Percentiles rank a stretch among this genome's conserved stretches.
Evolutionary conservation across 306 rosid species (phyloP).

Genomic region (Arachis hypogaea): DNA sequence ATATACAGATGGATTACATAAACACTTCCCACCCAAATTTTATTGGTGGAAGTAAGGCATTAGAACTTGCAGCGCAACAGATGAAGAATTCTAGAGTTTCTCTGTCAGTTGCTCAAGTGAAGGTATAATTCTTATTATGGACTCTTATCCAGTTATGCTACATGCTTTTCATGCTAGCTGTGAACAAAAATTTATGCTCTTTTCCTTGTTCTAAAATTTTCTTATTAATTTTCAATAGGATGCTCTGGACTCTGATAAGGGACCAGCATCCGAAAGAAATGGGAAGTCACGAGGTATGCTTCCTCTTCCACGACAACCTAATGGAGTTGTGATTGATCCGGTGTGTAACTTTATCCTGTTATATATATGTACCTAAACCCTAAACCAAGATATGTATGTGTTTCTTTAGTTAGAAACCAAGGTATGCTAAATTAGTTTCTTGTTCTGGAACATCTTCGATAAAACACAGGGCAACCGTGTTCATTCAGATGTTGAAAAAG

Average conservation of each 20-base stretch:
- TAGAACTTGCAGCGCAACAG: slow-evolving; percentile 75
- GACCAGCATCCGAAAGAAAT: slow-evolving; percentile 68
- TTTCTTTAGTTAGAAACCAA: slow-evolving; percentile 10
- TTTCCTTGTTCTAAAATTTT: slow-evolving; percentile 4
- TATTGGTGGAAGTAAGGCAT: slow-evolving; percentile 94
- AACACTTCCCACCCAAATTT: slow-evolving; percentile 97
- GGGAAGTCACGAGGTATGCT: slow-evolving; percentile 62
- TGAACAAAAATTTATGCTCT: not conserved
- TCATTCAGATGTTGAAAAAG: slow-evolving; percentile 66
- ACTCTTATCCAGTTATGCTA: slow-evolving; percentile 16
- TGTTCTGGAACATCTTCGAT: slow-evolving; percentile 29
- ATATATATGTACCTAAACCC: too few species aligned
- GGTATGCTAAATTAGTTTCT: slow-evolving; percentile 14
- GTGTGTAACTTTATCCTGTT: slow-evolving; percentile 43
- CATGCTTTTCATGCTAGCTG: slow-evolving; percentile 18
- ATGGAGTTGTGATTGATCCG: slow-evolving; percentile 78
- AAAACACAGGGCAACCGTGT: slow-evolving; percentile 61
- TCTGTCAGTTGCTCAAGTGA: slow-evolving; percentile 60
- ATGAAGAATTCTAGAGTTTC: slow-evolving; percentile 63
- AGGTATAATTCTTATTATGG: slow-evolving; percentile 48
- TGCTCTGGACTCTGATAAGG: slow-evolving; percentile 74
- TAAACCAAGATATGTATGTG: not conserved
- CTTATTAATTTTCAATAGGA: slow-evolving; percentile 57
- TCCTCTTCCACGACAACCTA: slow-evolving; percentile 72
- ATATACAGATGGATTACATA: slow-evolving; percentile 90